Base-by-base conservation (phyloP, 1,139 yeast species). In the Yamadazyma oceani region DNA sequence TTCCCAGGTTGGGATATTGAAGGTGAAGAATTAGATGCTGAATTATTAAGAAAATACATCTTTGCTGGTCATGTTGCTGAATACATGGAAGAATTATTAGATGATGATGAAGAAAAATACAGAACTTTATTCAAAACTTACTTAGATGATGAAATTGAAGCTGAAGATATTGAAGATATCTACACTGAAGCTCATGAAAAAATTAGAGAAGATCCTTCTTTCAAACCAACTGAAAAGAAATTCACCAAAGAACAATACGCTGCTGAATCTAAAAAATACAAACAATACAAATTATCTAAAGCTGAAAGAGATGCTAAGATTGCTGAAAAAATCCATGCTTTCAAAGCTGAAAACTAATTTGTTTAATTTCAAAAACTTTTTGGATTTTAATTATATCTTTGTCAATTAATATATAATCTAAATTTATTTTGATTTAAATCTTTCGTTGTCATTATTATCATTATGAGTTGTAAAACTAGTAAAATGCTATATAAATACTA, bases 1-100 rank as follows among this genome's bases (percentile, higher is more conserved):
- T 92, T 90, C 96, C 99, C 99, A 75, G 99, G 98, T 79, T 92
- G 92, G 95, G 99, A 92, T 77, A 86, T 90, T 64, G 99, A 92
- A 80, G 69, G 85, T 62, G 96, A 90, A 79, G 98, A 92, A 78
- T 84, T 94, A 66, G 98, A 92, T 69, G 89, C 97, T 63, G 98
- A 94, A 70, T 75, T 83, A 60, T 85, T 94, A 75, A 89, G 97
- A 86, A 88, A 87, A 77, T 90, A 94, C 96, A 92, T 92, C 82
- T 86, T 90, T 69, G 98, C 95, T 79, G 97, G 97, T 72, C 98
- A 92, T 85, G 90, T 92, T 68, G 85, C 98, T 68, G 98, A 94
- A 81, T 94, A 92, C 94, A 94, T 94, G 96, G 98, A 92, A 82
- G 97, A 92, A 82, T 87, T 92, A 72, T 92, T 92, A 75, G 99